These are phyloP conservation scores for Mycena rebaudengoi DNA, from an alignment of 768 basidiomycete genomes.

Conservation along the genomic window DNA sequence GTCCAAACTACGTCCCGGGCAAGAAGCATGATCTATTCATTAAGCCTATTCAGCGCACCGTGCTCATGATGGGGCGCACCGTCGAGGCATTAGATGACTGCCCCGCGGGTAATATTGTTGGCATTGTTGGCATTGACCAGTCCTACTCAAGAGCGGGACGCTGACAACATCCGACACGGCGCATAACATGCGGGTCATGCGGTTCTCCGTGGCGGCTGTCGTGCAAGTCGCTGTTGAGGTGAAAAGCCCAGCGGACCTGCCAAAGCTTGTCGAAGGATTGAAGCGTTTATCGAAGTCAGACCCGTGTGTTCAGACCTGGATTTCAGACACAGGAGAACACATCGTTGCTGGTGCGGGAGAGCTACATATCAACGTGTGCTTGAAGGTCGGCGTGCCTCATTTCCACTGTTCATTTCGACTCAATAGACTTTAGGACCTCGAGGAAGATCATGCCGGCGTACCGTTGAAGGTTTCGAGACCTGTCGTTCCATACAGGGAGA, in stretches of 20 bases:
- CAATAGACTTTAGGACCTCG: slow-evolving; percentile 75
- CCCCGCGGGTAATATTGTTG: slow-evolving; percentile 97
- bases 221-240: slow-evolving; percentile 99
- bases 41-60: slow-evolving; percentile 98
- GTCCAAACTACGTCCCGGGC: slow-evolving; percentile 97
- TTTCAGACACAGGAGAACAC: slow-evolving; percentile 92
- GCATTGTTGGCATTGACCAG: slow-evolving; percentile 99
- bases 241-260: slow-evolving; percentile 98
- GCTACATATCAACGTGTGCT: slow-evolving; percentile 98
- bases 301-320: slow-evolving; percentile 97
- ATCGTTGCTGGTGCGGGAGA: slow-evolving; percentile 99
- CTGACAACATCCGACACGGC: slow-evolving; percentile 97
- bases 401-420: background rate
- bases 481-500: slow-evolving; percentile 97
- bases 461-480: slow-evolving; percentile 98
- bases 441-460: slow-evolving; percentile 99
- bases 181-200: slow-evolving; percentile 99
- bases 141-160: slow-evolving; percentile 99
- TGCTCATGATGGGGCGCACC: slow-evolving; percentile 99
- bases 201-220: slow-evolving; percentile 99
- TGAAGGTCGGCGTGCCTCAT: slow-evolving; percentile 70
- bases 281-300: slow-evolving; percentile 99
- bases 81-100: slow-evolving; percentile 99
- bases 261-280: slow-evolving; percentile 99
- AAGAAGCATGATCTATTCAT: slow-evolving; percentile 98